Evolutionary conservation across 768 basidiomycete genomes (phyloP), one percentile per base, ranked within the genome.

Genomic region (Solioccasus polychromus): DNA sequence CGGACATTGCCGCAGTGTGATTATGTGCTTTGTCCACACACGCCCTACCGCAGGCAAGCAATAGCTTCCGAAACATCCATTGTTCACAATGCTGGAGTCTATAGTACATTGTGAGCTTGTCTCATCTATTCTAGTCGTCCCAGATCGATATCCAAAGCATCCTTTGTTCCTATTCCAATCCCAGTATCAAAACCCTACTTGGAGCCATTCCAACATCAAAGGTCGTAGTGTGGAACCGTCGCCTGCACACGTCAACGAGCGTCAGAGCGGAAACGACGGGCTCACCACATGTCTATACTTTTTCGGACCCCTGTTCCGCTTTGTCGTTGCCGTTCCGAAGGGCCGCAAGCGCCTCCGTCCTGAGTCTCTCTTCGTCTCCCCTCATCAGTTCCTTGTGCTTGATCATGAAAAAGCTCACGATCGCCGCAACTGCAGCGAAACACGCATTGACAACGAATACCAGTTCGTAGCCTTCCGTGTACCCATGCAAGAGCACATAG

Each of bases 391-490:
- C 76, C 45, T 78, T 74, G 51, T 82, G 78, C 47, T 77, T 77
- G 54, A 84, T 82, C 71, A 86, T 75, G 36, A 78, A 50, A 11
- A 83, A 58, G 46, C 78, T 76, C 15, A 78, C 64, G 23, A 82
- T 55, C n/a, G 76, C 75, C 4, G 80, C 81, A 1, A 78, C 44
- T 1, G 72, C 77, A 5, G 79, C 73, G 25, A 84, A 60, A 2
- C 70, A 68, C 2, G 79, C 77, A 48, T 85, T 78, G 47, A 87
- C 68, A 30, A 82, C 70, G 63, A 86, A 88, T 3, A 86, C 68
- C 4, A 68, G 59, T 31, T 71, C 63, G 62, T 87, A 82, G 2
- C 85, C 85, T 15, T 59, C 60, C 18, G 74, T 78, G 63, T 79
- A 82, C 1, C 76, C 82, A 8, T 68, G 47, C 8, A 64, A 61